Evolutionary conservation across 1,284 basidiomycete species (phyloP).

Genomic region (Singerocomus inundabilis): DNA sequence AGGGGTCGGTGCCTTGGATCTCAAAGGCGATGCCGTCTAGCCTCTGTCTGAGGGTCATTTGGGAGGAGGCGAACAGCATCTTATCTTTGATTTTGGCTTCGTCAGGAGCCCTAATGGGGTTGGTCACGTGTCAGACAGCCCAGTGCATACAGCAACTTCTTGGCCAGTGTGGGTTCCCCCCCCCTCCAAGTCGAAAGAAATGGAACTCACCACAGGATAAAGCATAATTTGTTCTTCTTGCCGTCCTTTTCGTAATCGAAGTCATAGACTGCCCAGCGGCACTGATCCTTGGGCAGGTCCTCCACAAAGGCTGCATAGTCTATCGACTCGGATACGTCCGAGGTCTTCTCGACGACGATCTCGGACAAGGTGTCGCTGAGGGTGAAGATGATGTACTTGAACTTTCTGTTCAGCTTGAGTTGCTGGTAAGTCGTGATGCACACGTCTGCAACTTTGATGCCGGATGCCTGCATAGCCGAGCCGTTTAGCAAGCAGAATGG

Average conservation of each 20-base stretch:
- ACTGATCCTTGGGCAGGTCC: constrained; percentile 77
- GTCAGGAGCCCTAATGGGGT: constrained; percentile 77
- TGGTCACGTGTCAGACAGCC: constrained; percentile 1
- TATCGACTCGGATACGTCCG: constrained; percentile 20
- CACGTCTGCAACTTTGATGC: constrained; percentile 59
- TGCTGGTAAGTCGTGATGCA: constrained; percentile 72
- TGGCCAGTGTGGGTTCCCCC: too few relatives aligned
- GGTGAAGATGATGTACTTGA: constrained; percentile 85
- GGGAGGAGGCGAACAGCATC: constrained; percentile 95
- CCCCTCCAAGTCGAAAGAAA: not conserved
- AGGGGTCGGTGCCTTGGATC: constrained; percentile 86
- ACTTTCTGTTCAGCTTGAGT: constrained; percentile 82
- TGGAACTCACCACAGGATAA: constrained; percentile 71
- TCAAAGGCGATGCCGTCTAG: constrained; percentile 75
- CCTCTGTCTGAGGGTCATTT: constrained; percentile 75
- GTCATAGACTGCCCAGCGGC: constrained; percentile 92
- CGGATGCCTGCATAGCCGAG: constrained; percentile 61
- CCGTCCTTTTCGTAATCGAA: constrained; percentile 78
- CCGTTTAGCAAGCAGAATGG: not conserved
- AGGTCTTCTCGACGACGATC: constrained; percentile 73
- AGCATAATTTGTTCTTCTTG: constrained; percentile 88
- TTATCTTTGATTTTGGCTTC: constrained; percentile 86
- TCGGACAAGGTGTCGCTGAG: constrained; percentile 70
- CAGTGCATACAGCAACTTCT: too few relatives aligned
- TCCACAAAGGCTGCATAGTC: constrained; percentile 79